Evolutionary conservation across 2,329 filamentous ascomycete genomes (phyloP).

Genomic region (Microthyrium microscopicum): DNA sequence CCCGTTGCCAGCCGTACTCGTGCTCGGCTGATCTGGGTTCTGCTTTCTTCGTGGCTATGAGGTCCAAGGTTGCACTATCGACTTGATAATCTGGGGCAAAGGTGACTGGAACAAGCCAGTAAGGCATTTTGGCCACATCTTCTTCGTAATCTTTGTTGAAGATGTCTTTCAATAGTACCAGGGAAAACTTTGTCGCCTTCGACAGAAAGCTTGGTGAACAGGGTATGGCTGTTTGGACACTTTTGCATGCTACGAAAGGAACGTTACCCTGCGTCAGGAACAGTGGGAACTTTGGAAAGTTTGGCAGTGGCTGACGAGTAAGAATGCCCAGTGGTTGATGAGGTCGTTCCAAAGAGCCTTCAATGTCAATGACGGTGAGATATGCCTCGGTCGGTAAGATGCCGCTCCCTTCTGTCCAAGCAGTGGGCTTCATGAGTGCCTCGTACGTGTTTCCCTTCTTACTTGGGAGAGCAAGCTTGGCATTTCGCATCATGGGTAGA

Average conservation of each 20-base stretch:
- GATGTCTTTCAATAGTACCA: constrained; percentile 62
- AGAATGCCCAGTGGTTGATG: constrained; percentile 54
- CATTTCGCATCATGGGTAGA: constrained; percentile 73
- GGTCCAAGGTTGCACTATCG: constrained; percentile 43
- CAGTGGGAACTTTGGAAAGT: constrained; percentile 50
- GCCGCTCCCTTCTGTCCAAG: constrained; percentile 44
- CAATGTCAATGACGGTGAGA: constrained; percentile 45
- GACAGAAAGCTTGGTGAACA: constrained; percentile 30
- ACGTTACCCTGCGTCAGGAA: constrained; percentile 50
- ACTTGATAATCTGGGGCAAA: constrained; percentile 23
- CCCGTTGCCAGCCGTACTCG: constrained; percentile 29
- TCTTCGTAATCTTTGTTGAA: constrained; percentile 76
- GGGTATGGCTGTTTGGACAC: constrained; percentile 27
- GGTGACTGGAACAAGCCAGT: constrained; percentile 57
- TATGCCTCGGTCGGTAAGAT: constrained; percentile 38
- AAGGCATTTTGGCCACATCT: constrained; percentile 49
- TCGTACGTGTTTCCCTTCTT: constrained; percentile 58
- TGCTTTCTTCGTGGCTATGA: constrained; percentile 23
- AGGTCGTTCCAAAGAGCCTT: constrained; percentile 37
- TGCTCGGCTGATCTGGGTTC: no score
- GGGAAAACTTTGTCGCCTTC: constrained; percentile 52
- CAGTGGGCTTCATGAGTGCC: constrained; percentile 61
- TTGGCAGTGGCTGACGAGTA: constrained; percentile 48
- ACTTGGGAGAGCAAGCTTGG: constrained; percentile 61
- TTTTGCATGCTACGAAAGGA: constrained; percentile 38